Conservation (phyloP, 139 green algal species). For the Chlamydomonas applanata region DNA sequence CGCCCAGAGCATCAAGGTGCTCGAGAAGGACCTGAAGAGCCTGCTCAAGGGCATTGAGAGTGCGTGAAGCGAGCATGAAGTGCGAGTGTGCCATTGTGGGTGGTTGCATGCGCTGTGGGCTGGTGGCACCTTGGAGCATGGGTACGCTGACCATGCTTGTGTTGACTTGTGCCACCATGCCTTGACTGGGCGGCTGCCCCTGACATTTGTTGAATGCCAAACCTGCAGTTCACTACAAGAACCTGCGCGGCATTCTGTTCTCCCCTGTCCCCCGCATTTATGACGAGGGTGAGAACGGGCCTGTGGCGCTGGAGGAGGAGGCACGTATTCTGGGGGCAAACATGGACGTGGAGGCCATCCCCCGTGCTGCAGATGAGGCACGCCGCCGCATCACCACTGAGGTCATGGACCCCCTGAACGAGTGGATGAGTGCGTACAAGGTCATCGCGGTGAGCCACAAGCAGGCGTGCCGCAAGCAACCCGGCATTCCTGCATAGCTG, state of each 20-base stretch:
- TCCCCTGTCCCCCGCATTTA: constrained; percentile 75
- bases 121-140: background rate
- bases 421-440: constrained; percentile 74
- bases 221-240: constrained; percentile 44
- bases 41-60: constrained; percentile 76
- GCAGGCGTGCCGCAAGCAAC: background rate
- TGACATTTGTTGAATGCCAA: background rate
- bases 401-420: constrained; percentile 75
- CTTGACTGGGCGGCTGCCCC: too few relatives aligned
- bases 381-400: constrained; percentile 70
- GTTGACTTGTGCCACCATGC: background rate
- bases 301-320: constrained; percentile 70
- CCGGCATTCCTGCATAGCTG: background rate
- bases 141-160: background rate
- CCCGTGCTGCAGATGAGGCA: constrained; percentile 18
- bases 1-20: constrained; percentile 57
- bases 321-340: constrained; percentile 63
- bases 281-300: constrained; percentile 70
- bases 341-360: constrained; percentile 53
- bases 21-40: constrained; percentile 79
- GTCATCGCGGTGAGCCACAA: constrained; percentile 54
- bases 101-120: background rate
- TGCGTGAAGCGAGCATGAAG: too few relatives aligned
- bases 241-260: constrained; percentile 58
- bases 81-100: background rate